These are phyloP conservation scores for Ramularia collo-cygni DNA, from an alignment of 2,329 filamentous ascomycete genomes.

Conservation along the genomic window DNA sequence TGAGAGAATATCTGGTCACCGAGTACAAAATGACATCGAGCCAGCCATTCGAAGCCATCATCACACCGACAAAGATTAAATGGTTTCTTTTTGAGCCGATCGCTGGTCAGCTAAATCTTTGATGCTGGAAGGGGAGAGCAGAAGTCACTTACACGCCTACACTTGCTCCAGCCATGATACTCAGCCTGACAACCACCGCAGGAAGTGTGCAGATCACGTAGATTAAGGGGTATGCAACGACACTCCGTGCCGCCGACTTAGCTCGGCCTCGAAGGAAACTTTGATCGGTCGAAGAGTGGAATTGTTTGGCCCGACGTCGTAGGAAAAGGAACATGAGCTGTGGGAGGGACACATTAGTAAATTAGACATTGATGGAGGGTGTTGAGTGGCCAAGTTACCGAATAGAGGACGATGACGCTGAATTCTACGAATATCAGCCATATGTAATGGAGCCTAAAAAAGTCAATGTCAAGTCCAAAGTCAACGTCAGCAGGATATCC, in stretches of 20 bases:
- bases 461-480: too few relatives aligned
- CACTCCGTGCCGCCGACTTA: conserved; percentile 37
- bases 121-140: too few relatives aligned
- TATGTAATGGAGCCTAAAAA: conserved; percentile 54
- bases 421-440: conserved; percentile 54
- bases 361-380: neutral
- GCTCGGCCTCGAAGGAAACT: conserved; percentile 36
- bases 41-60: conserved; percentile 52
- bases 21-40: conserved; percentile 53
- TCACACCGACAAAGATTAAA: conserved; percentile 37
- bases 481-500: too few relatives aligned
- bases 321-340: conserved; percentile 22
- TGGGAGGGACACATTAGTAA: neutral
- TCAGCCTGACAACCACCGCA: conserved; percentile 56
- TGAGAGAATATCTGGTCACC: conserved; percentile 38
- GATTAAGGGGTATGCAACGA: conserved; percentile 60
- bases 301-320: conserved; percentile 13
- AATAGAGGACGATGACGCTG: conserved; percentile 45
- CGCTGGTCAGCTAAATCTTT: too few relatives aligned
- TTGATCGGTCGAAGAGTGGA: conserved; percentile 15
- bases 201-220: conserved; percentile 62
- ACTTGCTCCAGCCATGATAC: conserved; percentile 50
- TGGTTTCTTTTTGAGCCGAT: too few relatives aligned
- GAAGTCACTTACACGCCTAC: too few relatives aligned
- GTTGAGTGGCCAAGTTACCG: conserved; percentile 5